A percentile compares a stretch with the other conserved stretches of the same genome.
These are phyloP conservation scores for Trichosporon faecale DNA, from an alignment of 1,284 basidiomycete species.

Conservation along the genomic window DNA sequence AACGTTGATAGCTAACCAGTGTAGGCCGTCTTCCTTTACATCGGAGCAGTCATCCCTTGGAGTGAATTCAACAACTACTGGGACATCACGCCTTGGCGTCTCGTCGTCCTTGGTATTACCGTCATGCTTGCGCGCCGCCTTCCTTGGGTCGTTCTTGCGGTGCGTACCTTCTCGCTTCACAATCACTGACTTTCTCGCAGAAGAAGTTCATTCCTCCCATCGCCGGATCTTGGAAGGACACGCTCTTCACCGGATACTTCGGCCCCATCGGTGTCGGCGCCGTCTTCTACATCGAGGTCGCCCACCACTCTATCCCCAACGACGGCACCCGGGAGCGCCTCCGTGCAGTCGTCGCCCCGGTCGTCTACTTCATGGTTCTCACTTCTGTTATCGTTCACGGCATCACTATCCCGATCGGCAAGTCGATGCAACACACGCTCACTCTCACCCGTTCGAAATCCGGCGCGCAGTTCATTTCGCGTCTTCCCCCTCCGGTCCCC, in stretches of 20 bases:
- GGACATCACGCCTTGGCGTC: conserved; percentile 69
- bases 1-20: no score
- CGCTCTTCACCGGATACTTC: conserved; percentile 51
- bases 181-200: conserved; percentile 18
- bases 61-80: conserved; percentile 48
- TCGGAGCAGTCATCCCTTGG: conserved; percentile 89
- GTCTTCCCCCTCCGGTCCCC: conserved; percentile 19
- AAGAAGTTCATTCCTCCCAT: conserved; percentile 43
- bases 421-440: conserved; percentile 22
- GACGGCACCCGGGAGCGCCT: conserved; percentile 50
- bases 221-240: conserved; percentile 43
- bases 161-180: conserved; percentile 31
- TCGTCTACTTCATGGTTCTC: conserved; percentile 57
- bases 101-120: conserved; percentile 74
- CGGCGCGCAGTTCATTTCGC: conserved; percentile 16
- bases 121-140: conserved; percentile 73
- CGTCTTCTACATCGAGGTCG: conserved; percentile 57
- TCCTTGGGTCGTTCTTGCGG: conserved; percentile 69
- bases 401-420: conserved; percentile 49
- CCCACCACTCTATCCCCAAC: conserved; percentile 53
- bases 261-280: conserved; percentile 53
- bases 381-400: conserved; percentile 56
- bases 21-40: conserved; percentile 66
- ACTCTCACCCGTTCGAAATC: conserved; percentile 14
- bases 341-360: conserved; percentile 52